phyloP scores from a whole-genome alignment of 306 rosid species.

The Canavalia ensiformis region DNA sequence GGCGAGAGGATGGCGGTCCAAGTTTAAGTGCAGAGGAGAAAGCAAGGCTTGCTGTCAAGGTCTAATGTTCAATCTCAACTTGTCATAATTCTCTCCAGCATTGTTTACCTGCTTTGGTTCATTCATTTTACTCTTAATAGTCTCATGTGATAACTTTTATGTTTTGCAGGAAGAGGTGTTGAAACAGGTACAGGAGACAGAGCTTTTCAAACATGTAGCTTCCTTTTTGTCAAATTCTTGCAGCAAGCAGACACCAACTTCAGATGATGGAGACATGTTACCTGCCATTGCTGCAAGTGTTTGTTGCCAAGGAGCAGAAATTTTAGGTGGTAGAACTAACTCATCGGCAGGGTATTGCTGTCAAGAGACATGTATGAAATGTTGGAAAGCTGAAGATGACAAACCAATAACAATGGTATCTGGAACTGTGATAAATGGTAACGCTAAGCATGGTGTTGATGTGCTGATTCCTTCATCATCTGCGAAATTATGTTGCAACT shows the following conservation, averaged over 20 bases:
- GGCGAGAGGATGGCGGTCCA: conserved; percentile 76
- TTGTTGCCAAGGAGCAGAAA: conserved; percentile 93
- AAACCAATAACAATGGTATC: conserved; percentile 73
- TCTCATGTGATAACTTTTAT: conserved; percentile 35
- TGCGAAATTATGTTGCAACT: conserved; percentile 55
- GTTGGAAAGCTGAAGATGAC: conserved; percentile 71
- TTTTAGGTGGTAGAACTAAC: conserved; percentile 65
- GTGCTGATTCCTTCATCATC: conserved; percentile 80
- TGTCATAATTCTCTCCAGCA: conserved; percentile 32
- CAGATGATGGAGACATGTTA: conserved; percentile 56
- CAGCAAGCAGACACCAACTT: conserved; percentile 39
- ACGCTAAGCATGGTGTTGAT: conserved; percentile 74
- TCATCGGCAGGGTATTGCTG: conserved; percentile 66
- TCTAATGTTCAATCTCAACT: conserved; percentile 46
- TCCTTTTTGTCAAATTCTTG: conserved; percentile 66
- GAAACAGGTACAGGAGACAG: conserved; percentile 82
- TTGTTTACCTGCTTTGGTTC: conserved; percentile 15
- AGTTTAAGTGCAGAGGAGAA: conserved; percentile 86
- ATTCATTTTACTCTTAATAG: conserved; percentile 5
- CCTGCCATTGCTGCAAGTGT: conserved; percentile 81
- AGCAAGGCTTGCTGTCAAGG: conserved; percentile 86
- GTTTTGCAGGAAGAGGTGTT: conserved; percentile 79
- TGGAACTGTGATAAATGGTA: conserved; percentile 77
- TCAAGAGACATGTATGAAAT: conserved; percentile 72
- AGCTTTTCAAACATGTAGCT: conserved; percentile 75